Percentiles rank a stretch among this genome's conserved stretches.
Evolutionary conservation across 177 flowering plant species (phyloP).

Genomic region (Telopea speciosissima): DNA sequence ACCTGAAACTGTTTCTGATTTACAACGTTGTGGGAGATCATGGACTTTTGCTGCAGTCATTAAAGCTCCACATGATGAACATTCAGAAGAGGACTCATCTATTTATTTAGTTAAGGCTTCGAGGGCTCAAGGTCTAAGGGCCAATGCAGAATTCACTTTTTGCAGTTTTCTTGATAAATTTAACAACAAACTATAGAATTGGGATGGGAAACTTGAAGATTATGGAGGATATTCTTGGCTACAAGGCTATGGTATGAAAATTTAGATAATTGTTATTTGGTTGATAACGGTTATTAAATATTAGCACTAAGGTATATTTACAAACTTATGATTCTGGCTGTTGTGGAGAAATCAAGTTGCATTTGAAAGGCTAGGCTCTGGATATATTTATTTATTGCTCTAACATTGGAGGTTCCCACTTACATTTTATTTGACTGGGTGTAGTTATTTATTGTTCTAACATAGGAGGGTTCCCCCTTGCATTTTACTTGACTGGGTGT

Average conservation of each 20-base stretch:
- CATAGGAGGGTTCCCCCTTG: no score
- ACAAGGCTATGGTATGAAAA: conserved; percentile 31
- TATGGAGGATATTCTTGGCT: conserved; percentile 30
- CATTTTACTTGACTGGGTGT: no score
- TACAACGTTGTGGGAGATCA: conserved; percentile 26
- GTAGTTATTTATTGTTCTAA: no score
- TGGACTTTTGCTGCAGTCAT: conserved; percentile 36
- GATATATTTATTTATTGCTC: no score
- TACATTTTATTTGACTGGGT: no score
- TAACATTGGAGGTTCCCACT: no score
- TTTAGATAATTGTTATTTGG: background rate
- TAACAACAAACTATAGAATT: conserved; percentile 48
- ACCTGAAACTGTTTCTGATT: conserved; percentile 40
- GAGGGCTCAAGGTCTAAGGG: conserved; percentile 15
- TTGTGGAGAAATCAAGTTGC: no score
- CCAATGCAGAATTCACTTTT: conserved; percentile 24
- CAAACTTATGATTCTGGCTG: no score
- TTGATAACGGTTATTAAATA: no score
- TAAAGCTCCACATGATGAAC: background rate
- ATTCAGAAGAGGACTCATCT: conserved; percentile 1
- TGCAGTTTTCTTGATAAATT: conserved; percentile 42
- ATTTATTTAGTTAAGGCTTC: conserved; percentile 28
- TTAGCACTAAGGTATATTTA: no score
- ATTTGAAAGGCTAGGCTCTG: no score
- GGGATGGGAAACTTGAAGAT: conserved; percentile 28